phyloP scores from a whole-genome alignment of 441 rosid genomes.

The Francoa sonchifolia region DNA sequence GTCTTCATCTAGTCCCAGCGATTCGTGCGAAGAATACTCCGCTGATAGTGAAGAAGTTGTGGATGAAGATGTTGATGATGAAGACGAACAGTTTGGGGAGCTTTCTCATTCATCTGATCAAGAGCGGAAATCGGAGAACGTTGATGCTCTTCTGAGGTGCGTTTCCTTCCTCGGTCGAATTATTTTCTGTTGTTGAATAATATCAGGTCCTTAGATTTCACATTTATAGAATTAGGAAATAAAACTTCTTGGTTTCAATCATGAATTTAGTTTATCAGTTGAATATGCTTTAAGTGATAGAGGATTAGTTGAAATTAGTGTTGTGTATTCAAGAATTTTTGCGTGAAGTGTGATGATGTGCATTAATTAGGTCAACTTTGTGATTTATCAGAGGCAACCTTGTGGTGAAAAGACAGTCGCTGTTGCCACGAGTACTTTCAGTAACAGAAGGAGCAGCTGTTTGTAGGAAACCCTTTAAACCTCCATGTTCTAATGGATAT shows the following conservation, averaged over 20 bases:
- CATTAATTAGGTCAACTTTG: not conserved
- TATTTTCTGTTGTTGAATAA: not conserved
- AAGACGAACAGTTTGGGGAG: slow-evolving; percentile 15
- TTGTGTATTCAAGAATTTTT: not conserved
- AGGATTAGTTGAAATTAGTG: not conserved
- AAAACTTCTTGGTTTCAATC: not conserved
- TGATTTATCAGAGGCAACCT: slow-evolving; percentile 61
- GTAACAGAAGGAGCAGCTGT: slow-evolving; percentile 78
- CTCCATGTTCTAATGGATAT: slow-evolving; percentile 63
- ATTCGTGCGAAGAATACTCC: slow-evolving; percentile 30
- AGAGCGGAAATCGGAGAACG: slow-evolving; percentile 73
- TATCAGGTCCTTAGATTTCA: not conserved
- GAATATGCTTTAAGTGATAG: not conserved
- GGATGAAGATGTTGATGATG: slow-evolving; percentile 20
- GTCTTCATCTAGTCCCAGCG: slow-evolving; percentile 25
- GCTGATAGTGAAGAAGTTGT: slow-evolving; percentile 23
- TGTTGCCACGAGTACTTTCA: slow-evolving; percentile 76
- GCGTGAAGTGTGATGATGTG: not conserved
- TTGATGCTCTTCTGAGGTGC: slow-evolving; percentile 75
- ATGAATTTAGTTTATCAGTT: not conserved
- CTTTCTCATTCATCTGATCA: slow-evolving; percentile 31
- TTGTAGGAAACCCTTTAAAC: slow-evolving; percentile 94
- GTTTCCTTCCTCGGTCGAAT: slow-evolving; percentile 1
- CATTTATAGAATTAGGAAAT: not conserved
- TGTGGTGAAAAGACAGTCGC: slow-evolving; percentile 64